These are phyloP conservation scores for Pseudocercospora cruenta DNA, from an alignment of 2,329 filamentous ascomycete genomes.

Conservation along the genomic window DNA sequence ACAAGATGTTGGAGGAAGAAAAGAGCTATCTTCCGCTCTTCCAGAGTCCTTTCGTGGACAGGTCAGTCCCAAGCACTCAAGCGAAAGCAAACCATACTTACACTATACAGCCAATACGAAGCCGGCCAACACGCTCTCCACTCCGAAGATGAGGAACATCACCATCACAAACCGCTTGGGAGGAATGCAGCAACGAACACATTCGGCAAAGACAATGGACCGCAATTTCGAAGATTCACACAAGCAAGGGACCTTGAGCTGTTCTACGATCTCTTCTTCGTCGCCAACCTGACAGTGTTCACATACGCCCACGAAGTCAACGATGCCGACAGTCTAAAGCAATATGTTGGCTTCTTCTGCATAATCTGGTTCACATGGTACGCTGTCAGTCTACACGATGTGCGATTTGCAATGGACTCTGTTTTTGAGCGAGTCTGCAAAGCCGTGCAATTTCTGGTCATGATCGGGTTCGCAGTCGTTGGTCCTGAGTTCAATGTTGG, in stretches of 20 bases:
- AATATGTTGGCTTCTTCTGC: constrained; percentile 59
- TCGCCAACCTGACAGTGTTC: constrained; percentile 69
- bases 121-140: constrained; percentile 1
- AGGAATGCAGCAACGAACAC: constrained; percentile 9
- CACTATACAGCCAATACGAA: not conserved
- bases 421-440: constrained; percentile 65
- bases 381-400: constrained; percentile 65
- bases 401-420: constrained; percentile 67
- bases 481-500: constrained; percentile 48
- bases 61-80: not conserved
- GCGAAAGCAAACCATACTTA: not conserved
- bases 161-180: not conserved
- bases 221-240: constrained; percentile 46
- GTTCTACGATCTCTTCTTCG: constrained; percentile 65
- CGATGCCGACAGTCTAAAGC: constrained; percentile 45
- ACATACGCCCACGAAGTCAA: constrained; percentile 60
- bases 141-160: not conserved
- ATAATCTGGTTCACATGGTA: constrained; percentile 70
- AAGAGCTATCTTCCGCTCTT: constrained; percentile 14
- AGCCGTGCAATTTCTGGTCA: constrained; percentile 63
- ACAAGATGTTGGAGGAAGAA: constrained; percentile 11
- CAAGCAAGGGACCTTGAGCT: constrained; percentile 60
- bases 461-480: constrained; percentile 67
- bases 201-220: constrained; percentile 18
- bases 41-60: constrained; percentile 13